Conservation (phyloP, 2,329 filamentous ascomycete genomes). For the Pseudogymnoascus sp. region DNA sequence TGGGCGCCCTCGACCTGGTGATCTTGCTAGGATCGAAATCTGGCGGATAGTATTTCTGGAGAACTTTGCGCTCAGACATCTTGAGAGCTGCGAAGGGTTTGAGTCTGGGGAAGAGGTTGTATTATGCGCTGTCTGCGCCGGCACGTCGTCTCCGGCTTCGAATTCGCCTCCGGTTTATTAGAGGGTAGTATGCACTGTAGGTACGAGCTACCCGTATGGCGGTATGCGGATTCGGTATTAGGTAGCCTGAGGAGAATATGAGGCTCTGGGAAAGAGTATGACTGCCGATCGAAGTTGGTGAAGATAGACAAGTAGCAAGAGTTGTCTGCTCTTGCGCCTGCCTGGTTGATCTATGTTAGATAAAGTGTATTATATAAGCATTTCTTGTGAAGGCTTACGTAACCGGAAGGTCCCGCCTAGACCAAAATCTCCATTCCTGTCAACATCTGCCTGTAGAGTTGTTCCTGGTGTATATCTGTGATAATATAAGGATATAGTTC, state of each 20-base stretch:
- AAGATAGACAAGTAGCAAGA: background rate
- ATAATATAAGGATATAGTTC: background rate
- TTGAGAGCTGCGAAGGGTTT: slow-evolving; percentile 11
- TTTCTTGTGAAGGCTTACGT: background rate
- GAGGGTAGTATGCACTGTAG: background rate
- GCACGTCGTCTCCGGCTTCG: background rate
- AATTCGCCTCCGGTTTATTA: background rate
- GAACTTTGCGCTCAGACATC: slow-evolving; percentile 84
- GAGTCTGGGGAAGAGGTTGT: background rate
- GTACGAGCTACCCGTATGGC: background rate
- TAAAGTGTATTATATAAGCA: background rate
- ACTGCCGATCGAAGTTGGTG: background rate
- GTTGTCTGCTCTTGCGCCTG: background rate
- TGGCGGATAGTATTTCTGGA: slow-evolving; percentile 59
- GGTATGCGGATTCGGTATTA: background rate
- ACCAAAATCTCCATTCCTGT: background rate
- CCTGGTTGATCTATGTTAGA: background rate
- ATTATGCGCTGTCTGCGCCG: background rate
- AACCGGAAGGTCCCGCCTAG: background rate
- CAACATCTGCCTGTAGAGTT: background rate
- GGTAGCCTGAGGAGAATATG: background rate
- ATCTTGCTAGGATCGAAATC: slow-evolving; percentile 89
- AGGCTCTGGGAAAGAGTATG: background rate
- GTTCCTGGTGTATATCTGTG: background rate
- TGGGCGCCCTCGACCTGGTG: slow-evolving; percentile 59